These are phyloP conservation scores for Suillus weaverae DNA, from an alignment of 768 basidiomycete species.

Conservation along the genomic window DNA sequence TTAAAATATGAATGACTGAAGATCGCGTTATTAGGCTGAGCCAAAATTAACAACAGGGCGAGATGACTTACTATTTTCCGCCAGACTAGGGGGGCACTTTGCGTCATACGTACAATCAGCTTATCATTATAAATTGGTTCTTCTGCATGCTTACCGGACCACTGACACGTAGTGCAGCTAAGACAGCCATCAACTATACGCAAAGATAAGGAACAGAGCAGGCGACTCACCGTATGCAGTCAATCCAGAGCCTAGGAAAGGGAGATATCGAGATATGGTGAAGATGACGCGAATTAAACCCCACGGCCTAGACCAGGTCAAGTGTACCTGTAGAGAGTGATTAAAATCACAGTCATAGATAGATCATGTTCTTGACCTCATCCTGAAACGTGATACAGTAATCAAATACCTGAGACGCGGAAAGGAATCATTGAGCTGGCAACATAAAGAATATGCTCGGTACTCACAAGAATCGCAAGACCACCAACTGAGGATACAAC, in stretches of 20 bases:
- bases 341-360: neutral
- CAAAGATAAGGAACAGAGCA: slow-evolving; percentile 1
- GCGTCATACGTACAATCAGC: neutral
- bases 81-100: slow-evolving; percentile 6
- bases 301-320: slow-evolving; percentile 22
- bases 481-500: slow-evolving; percentile 14
- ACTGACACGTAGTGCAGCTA: slow-evolving; percentile 6
- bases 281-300: slow-evolving; percentile 17
- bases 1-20: slow-evolving; percentile 10
- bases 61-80: slow-evolving; percentile 11
- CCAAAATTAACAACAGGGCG: neutral
- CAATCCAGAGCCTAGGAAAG: slow-evolving; percentile 15
- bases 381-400: slow-evolving; percentile 13
- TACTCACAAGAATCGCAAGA: slow-evolving; percentile 19
- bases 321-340: slow-evolving; percentile 13
- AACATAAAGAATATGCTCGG: neutral
- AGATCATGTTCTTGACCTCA: slow-evolving; percentile 4
- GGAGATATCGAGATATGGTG: slow-evolving; percentile 22
- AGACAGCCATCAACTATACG: neutral
- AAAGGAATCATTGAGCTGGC: neutral
- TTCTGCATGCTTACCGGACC: neutral
- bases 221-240: slow-evolving; percentile 15
- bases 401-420: slow-evolving; percentile 7
- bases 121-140: neutral
- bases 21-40: neutral